Evolutionary conservation across 2,329 filamentous ascomycete species (phyloP).

Genomic region (Lachnellula cervina): DNA sequence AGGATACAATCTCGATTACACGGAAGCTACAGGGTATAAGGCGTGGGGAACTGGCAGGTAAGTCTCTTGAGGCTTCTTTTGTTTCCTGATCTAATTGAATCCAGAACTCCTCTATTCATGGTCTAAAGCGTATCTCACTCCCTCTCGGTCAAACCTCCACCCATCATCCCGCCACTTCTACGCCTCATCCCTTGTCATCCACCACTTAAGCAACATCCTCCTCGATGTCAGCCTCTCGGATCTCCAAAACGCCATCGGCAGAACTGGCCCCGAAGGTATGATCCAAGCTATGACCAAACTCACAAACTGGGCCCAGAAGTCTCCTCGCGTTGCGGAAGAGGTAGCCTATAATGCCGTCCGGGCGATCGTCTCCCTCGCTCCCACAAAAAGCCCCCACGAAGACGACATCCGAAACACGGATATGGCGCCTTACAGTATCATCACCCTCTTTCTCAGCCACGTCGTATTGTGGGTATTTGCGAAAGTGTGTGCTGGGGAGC

Average conservation of each 20-base stretch:
- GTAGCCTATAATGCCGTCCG: conserved; percentile 16
- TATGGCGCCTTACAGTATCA: conserved; percentile 18
- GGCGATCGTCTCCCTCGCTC: conserved; percentile 12
- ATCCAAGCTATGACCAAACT: conserved; percentile 15
- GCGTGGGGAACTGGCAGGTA: conserved; percentile 6
- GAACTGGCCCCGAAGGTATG: conserved; percentile 14
- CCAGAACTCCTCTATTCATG: conserved; percentile 12
- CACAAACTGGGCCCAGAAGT: conserved; percentile 10
- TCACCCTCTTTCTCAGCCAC: conserved; percentile 21
- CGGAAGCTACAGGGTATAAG: background rate
- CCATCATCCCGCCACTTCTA: conserved; percentile 16
- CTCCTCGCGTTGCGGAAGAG: conserved; percentile 12
- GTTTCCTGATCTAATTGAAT: background rate
- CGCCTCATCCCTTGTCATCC: conserved; percentile 13
- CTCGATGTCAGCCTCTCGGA: conserved; percentile 17
- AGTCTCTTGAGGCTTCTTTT: background rate
- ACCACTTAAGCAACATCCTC: conserved; percentile 16
- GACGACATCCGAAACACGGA: conserved; percentile 5
- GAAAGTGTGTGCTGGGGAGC: conserved; percentile 6
- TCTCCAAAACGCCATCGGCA: conserved; percentile 22
- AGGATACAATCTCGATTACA: background rate
- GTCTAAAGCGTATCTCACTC: conserved; percentile 9
- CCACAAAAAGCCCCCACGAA: background rate
- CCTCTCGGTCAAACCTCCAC: background rate
- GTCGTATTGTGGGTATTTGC: conserved; percentile 22